Percentiles rank a stretch among this genome's conserved stretches.
Conservation (phyloP, 305 asterid genomes). For the Nicotiana rustica region DNA sequence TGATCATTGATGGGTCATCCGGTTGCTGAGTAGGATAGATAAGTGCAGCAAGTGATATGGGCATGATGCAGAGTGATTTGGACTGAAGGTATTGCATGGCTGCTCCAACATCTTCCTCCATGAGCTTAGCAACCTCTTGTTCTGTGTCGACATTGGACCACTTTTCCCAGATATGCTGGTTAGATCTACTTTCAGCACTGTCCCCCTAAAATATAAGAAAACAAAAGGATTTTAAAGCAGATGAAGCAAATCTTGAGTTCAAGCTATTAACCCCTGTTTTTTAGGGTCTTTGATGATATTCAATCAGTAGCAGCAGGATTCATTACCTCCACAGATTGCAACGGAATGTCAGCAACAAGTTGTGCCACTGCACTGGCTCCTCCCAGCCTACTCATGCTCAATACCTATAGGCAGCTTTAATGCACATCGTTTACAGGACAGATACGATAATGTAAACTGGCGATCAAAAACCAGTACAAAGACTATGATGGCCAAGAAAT, state of each 20-base stretch:
- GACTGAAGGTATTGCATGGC: constrained; percentile 96
- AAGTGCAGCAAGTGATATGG: constrained; percentile 84
- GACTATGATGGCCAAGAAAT: constrained; percentile 17
- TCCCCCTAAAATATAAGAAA: constrained; percentile 51
- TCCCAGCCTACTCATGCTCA: constrained; percentile 95
- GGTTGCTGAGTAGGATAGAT: constrained; percentile 71
- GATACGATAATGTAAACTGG: neutral
- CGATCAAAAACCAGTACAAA: neutral
- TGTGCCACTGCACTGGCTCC: constrained; percentile 97
- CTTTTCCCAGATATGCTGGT: constrained; percentile 84
- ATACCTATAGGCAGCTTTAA: constrained; percentile 53
- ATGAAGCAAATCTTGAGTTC: neutral
- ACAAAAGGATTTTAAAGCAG: neutral
- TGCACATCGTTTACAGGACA: neutral
- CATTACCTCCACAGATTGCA: constrained; percentile 74
- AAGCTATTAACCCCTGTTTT: neutral
- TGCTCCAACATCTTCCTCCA: constrained; percentile 94
- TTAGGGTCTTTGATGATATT: constrained; percentile 8
- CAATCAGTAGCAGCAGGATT: neutral
- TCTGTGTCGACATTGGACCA: constrained; percentile 93
- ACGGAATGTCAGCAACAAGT: constrained; percentile 85
- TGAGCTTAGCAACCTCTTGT: constrained; percentile 80
- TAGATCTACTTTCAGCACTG: constrained; percentile 55
- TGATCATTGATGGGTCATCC: constrained; percentile 59
- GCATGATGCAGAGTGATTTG: constrained; percentile 97